Percentiles rank a stretch among this genome's conserved stretches.
Conservation (phyloP, 768 basidiomycete genomes). For the Boletus vermiculosoides region DNA sequence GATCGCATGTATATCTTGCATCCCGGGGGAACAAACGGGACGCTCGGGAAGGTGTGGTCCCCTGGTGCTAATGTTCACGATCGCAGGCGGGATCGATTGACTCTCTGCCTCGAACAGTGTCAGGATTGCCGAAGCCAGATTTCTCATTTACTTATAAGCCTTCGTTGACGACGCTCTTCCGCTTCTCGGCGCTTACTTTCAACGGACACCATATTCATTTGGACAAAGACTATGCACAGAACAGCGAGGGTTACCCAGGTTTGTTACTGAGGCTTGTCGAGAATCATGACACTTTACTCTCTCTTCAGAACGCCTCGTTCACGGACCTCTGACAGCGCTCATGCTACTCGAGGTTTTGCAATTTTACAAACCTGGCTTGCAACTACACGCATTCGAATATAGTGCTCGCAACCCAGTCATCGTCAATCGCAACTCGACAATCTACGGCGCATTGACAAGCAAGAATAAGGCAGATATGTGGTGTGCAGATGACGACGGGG, state of each 20-base stretch:
- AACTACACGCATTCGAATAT: constrained; percentile 60
- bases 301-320: constrained; percentile 70
- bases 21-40: constrained; percentile 30
- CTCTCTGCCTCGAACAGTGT: constrained; percentile 37
- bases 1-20: constrained; percentile 67
- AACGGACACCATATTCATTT: constrained; percentile 86
- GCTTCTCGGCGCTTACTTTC: constrained; percentile 84
- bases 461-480: constrained; percentile 47
- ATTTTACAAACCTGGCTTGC: constrained; percentile 47
- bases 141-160: constrained; percentile 70
- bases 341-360: constrained; percentile 67
- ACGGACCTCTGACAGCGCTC: constrained; percentile 78
- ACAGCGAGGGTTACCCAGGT: constrained; percentile 73
- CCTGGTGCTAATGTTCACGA: not conserved
- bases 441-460: constrained; percentile 44
- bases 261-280: not conserved
- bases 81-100: not conserved
- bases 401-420: constrained; percentile 65
- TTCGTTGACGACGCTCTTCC: constrained; percentile 70
- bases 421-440: constrained; percentile 48
- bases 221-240: constrained; percentile 68
- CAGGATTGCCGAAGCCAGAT: constrained; percentile 48
- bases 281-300: constrained; percentile 1
- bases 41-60: constrained; percentile 43
- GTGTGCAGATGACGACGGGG: constrained; percentile 56